Evolutionary conservation across 768 basidiomycete genomes (phyloP).

Genomic region (Mycena venus): DNA sequence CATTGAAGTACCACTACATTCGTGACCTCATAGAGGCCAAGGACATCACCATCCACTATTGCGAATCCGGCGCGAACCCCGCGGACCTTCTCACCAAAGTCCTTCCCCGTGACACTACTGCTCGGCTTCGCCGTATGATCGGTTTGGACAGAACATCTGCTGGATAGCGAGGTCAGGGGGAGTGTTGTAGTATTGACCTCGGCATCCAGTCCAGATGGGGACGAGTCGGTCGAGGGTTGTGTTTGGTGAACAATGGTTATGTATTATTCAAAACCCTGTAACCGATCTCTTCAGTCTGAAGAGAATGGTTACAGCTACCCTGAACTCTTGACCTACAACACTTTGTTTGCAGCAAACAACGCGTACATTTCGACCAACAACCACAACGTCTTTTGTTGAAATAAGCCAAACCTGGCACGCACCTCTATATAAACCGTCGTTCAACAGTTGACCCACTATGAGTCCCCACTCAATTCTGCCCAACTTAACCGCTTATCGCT

Average conservation of each 20-base stretch:
- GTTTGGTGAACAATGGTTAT: too few relatives aligned
- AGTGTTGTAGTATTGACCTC: too few relatives aligned
- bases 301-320: too few relatives aligned
- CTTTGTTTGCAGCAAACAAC: conserved; percentile 3
- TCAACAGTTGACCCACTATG: too few relatives aligned
- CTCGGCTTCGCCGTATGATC: too few relatives aligned
- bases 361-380: conserved; percentile 1
- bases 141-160: too few relatives aligned
- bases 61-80: background rate
- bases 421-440: background rate
- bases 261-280: too few relatives aligned
- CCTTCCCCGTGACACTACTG: background rate
- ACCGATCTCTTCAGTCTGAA: too few relatives aligned
- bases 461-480: background rate
- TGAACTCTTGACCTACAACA: too few relatives aligned
- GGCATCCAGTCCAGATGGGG: too few relatives aligned
- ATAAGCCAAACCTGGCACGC: background rate
- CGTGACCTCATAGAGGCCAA: background rate
- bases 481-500: background rate
- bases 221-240: too few relatives aligned
- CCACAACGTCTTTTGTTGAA: conserved; percentile 5
- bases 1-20: background rate
- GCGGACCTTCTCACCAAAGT: background rate
- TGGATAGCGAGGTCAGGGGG: too few relatives aligned
- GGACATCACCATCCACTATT: background rate